Base-by-base conservation (phyloP, 106 monocot genomes). In the Apostasia ramifera region DNA sequence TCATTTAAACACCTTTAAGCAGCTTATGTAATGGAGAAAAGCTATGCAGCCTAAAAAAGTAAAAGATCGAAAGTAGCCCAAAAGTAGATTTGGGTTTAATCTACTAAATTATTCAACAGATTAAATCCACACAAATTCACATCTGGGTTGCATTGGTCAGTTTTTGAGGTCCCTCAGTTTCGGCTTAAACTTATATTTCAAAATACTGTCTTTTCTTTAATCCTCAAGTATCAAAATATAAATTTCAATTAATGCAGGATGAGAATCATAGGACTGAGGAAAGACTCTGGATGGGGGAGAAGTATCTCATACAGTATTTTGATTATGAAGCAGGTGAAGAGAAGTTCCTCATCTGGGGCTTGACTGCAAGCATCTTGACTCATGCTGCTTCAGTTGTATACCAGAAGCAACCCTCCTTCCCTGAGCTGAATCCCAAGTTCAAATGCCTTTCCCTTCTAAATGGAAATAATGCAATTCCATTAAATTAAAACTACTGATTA, bases 331-430 rank as follows among this genome's bases (percentile, higher is more conserved):
- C 78, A 8, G 70, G 43, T 26, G 47, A 55, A 1, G 77, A 70
- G 15, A 83, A 78, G 51, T 86, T 78, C 52, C 59, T 83, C 3
- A 83, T 90, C 67, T 90, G 85, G 90, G 86, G 85, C 58, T 67
- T 86, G 63, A 90, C 90, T 38, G 85, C 90, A 3, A 54, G 59
- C 10, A 81, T 90, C 44, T 76, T 90, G 68, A 72, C 86, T 65
- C 83, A 83, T 38, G 90, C 90, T n/a, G 90, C 90, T 60, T 86
- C 90, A 51, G 74, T 86, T 54, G 83, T 86, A 40, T 86, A 71
- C 75, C 80, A 83, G 54, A 59, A 76, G 44, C 76, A 67, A 40
- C 90, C 85, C 38, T 69, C 73, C 53, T 90, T 90, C 57, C 57
- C 49, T 47, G 86, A 83, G 72, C 79, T 66, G 70, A 74, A 78